Evolutionary conservation across 768 basidiomycete species (phyloP).

Genomic region (Psilocybe subaeruginosa): DNA sequence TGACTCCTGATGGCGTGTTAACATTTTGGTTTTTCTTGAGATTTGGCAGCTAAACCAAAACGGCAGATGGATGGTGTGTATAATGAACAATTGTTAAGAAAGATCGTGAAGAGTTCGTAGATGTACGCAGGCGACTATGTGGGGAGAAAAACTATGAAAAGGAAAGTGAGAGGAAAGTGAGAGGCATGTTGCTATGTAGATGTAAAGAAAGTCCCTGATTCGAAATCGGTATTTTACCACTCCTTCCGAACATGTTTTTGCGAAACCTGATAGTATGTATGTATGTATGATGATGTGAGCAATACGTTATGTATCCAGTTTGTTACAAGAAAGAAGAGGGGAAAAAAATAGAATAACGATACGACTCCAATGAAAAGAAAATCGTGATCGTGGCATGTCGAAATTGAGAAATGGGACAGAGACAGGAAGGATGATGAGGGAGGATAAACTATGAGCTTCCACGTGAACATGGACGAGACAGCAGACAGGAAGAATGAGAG

Average conservation of each 20-base stretch:
- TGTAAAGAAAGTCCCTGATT: neutral
- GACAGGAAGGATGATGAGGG: neutral
- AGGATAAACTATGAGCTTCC: neutral
- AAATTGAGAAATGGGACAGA: neutral
- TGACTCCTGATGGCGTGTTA: neutral
- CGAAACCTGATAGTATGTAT: neutral
- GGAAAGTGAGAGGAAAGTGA: neutral
- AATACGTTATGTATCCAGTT: neutral
- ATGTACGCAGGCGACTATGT: too few relatives aligned
- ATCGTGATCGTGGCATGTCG: neutral
- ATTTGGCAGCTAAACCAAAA: too few relatives aligned
- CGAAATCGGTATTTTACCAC: neutral
- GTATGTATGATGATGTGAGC: neutral
- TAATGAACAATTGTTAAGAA: neutral
- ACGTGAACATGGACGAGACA: neutral
- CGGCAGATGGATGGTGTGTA: neutral
- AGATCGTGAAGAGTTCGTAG: neutral
- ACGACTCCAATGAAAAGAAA: neutral
- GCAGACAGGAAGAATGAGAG: neutral
- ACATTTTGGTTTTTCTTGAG: neutral
- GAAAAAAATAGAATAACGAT: neutral
- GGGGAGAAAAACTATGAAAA: neutral
- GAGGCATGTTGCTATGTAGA: neutral
- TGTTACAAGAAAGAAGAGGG: neutral
- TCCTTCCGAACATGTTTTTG: neutral